Conservation (phyloP, 257 asterid species). For the Salvia splendens region DNA sequence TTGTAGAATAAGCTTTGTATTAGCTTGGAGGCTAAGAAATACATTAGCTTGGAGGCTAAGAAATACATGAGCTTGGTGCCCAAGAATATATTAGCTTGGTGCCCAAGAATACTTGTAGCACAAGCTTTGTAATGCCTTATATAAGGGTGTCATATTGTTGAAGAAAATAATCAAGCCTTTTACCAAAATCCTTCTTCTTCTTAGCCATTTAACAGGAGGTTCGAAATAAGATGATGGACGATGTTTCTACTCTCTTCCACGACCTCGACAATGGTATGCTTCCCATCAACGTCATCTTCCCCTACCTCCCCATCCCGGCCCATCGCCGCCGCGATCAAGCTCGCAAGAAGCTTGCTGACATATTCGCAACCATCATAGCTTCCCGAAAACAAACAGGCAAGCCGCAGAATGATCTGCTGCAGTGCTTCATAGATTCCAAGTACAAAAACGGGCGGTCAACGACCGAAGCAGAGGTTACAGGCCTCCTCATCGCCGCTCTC, state of each 20-base stretch:
- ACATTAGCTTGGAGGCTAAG: no score
- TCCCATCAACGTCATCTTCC: conserved; percentile 83
- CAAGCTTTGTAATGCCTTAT: no score
- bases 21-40: no score
- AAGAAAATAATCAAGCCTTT: no score
- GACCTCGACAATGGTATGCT: conserved; percentile 94
- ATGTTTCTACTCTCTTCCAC: conserved; percentile 86
- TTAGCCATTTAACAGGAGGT: no score
- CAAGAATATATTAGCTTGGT: no score
- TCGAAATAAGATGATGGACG: conserved; percentile 77
- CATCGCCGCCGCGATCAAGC: conserved; percentile 86
- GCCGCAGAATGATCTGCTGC: conserved; percentile 65
- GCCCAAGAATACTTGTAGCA: no score
- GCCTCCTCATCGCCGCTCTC: conserved; percentile 86
- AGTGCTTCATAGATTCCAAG: conserved; percentile 92
- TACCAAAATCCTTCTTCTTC: no score
- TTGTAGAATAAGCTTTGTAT: no score
- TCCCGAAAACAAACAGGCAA: conserved; percentile 74
- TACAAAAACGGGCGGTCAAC: conserved; percentile 85
- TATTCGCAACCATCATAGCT: conserved; percentile 64
- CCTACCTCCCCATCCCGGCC: conserved; percentile 92
- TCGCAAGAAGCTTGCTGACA: conserved; percentile 74
- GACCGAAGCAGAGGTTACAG: conserved; percentile 73
- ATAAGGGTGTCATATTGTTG: no score
- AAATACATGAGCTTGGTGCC: no score